Base-by-base conservation (phyloP, 2,329 filamentous ascomycete species). In the Dryadomyces quercivorus region DNA sequence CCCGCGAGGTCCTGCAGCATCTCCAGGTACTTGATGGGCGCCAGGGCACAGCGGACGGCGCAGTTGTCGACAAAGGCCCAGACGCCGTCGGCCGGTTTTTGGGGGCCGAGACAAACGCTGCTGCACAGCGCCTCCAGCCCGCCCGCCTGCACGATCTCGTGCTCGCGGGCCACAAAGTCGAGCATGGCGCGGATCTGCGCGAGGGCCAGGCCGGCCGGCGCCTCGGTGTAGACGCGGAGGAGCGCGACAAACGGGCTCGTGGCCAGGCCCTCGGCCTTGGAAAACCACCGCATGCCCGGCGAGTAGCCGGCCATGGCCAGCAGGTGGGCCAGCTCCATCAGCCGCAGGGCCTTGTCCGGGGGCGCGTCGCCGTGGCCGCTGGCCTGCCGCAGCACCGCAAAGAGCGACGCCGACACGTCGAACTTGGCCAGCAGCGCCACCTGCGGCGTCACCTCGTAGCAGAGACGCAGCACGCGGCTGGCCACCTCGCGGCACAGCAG, bases 261-360 rank as follows among this genome's bases (percentile, higher is more conserved):
- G 1, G 68, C 65, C n/a, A 86, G 72, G 1, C 75, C 75, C 59
- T 85, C 80, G 56, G 72, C 78, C 63, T 87, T 91, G 58, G 86
- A 78, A 72, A 93, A 96, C 92, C 92, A 97, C 58, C 86, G 82
- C 83, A 95, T 93, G 6, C 84, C 84, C 0, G 87, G 82, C 3
- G 90, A 94, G 61, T 84, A 81, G 58, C 82, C 80, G 3, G 91
- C 89, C 64, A 96, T 87, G 34, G 82, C 78, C 18, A 95, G 80
- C 18, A 95, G 73, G 65, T 92, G 87, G 65, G 90, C 84, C 31
- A 96, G 72, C 67, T 95, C 88, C 62, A 91, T 79, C 10, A 86
- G 67, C 21, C 80, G 73, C 49, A 91, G 71, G 1, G 75, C 75
- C 51, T 74, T 68, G 50, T 75, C 70, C 53, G 73, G 70, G 67